phyloP scores from a whole-genome alignment of 2,329 filamentous ascomycete genomes.

The Penicillium digitatum region DNA sequence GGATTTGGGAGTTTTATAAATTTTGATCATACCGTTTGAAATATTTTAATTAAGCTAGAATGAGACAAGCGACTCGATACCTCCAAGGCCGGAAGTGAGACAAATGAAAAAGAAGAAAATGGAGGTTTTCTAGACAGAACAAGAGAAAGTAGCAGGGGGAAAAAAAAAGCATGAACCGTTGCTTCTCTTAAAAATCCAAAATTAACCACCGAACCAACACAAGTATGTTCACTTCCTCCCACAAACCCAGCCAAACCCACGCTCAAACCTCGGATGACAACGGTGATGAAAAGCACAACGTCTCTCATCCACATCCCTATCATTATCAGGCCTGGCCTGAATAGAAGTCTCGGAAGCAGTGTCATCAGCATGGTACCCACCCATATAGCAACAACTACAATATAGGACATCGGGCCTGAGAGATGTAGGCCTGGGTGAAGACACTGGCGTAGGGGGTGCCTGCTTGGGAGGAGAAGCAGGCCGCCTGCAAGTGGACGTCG shows the following conservation, averaged over 20 bases:
- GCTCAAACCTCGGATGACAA: conserved; percentile 3
- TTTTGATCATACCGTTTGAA: background rate
- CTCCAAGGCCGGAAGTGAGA: no score
- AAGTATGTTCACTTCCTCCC: background rate
- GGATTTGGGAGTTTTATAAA: background rate
- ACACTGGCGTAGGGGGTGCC: background rate
- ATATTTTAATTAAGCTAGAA: background rate
- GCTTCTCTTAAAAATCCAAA: background rate
- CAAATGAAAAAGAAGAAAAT: background rate
- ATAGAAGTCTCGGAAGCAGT: background rate
- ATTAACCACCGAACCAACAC: background rate
- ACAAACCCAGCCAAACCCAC: conserved; percentile 1
- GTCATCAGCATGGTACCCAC: conserved; percentile 1
- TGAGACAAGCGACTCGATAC: background rate
- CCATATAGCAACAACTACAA: background rate
- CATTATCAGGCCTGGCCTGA: background rate
- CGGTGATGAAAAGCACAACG: conserved; percentile 1
- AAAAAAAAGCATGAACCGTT: background rate
- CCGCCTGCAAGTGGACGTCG: background rate
- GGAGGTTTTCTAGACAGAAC: background rate
- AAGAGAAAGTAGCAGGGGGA: background rate
- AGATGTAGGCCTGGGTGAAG: background rate
- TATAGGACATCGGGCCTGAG: background rate
- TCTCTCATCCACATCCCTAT: background rate
- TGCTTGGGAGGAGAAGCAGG: background rate